Base-by-base conservation (phyloP, 2,329 filamentous ascomycete species). In the Purpureocillium lavendulum region DNA sequence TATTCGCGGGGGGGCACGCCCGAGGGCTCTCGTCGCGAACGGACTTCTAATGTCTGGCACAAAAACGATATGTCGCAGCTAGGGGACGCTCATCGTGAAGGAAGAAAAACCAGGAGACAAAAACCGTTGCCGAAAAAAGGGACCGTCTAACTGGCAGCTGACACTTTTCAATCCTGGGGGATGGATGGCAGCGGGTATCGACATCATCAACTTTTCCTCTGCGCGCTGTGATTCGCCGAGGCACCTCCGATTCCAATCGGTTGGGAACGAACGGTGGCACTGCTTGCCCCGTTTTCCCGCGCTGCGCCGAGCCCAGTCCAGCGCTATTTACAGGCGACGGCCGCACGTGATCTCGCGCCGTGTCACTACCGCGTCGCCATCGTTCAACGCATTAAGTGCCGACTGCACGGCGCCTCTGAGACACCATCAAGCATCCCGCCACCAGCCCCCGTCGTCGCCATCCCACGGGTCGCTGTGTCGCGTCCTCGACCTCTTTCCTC, bases 291-390 rank as follows among this genome's bases (percentile, higher is more conserved):
- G 10, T 5, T 5, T 10, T 26, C 21, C 21, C 21, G 21, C 21
- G 21, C 21, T 26, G 21, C 21, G 21, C 21, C 21, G 21, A 26
- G 21, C n/a, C n/a, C 5, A 26, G 21, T n/a, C n/a, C n/a, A 26
- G 21, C 21, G 21, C 21, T 26, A 26, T 26, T 17, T 38, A 14
- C 26, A 42, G 35, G 31, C 14, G 4, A 15, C 33, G 18, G 0
- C 12, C 7, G n/a, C 57, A 60, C 56, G 58, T 60, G 58, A 58
- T 36, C 13, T 38, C 58, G 58, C 51, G 57, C 51, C 37, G 38
- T 40, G 40, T 35, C 35, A 17, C 34, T 39, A 49, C 45, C 55
- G 55, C 54, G 56, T 54, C 44, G 36, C 24, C 33, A 35, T 35
- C 32, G 9, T 17, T 35, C 17, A 4, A 35, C 33, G 14, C 21